Evolutionary conservation across 2,329 filamentous ascomycete genomes (phyloP).

Genomic region (Fusarium sublunatum): DNA sequence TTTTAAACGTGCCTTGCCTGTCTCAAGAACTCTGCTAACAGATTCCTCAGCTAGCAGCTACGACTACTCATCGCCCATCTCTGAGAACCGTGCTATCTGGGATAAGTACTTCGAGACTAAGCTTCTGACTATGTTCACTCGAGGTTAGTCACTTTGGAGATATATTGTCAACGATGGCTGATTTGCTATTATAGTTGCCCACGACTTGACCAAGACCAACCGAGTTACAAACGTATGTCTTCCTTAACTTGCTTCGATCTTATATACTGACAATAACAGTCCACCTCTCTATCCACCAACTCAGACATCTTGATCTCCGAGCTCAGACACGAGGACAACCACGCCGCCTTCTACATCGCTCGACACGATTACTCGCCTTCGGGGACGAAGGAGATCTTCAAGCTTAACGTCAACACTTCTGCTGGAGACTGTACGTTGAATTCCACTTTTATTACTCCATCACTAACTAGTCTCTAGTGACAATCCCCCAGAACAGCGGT

Average conservation of each 20-base stretch:
- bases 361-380: constrained; percentile 66
- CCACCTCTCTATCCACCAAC: constrained; percentile 55
- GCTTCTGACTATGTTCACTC: constrained; percentile 68
- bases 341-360: constrained; percentile 68
- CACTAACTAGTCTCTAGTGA: constrained; percentile 47
- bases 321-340: constrained; percentile 68
- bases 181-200: constrained; percentile 53
- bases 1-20: neutral
- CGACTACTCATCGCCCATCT: constrained; percentile 72
- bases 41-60: constrained; percentile 62
- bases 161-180: neutral
- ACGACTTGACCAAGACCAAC: constrained; percentile 67
- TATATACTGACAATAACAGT: constrained; percentile 4
- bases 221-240: constrained; percentile 51
- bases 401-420: constrained; percentile 66
- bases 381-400: constrained; percentile 63
- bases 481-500: constrained; percentile 62
- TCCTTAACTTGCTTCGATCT: constrained; percentile 59
- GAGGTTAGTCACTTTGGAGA: constrained; percentile 39
- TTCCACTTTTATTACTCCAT: accelerated
- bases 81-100: constrained; percentile 66
- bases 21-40: neutral
- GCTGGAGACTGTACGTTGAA: constrained; percentile 53
- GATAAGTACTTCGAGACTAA: constrained; percentile 73
- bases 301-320: constrained; percentile 64